Base-by-base conservation (phyloP, 2,329 filamentous ascomycete species). In the Phoma herbarum region DNA sequence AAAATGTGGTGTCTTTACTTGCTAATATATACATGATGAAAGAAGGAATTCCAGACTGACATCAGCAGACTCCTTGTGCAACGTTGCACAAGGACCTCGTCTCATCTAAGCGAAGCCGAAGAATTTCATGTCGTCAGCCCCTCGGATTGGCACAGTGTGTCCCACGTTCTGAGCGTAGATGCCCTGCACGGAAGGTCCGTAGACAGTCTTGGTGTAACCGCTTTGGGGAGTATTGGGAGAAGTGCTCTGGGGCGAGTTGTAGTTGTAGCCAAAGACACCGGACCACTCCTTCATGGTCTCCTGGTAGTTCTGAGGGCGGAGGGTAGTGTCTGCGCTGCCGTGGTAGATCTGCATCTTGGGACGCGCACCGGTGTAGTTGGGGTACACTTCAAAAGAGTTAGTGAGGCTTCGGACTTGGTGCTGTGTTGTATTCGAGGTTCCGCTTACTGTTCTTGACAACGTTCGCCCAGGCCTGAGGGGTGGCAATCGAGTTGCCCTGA, bases 341-440 rank as follows among this genome's bases (percentile, higher is more conserved):
- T 87, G 85, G 73, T 84, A 87, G 66, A 87, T 80, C 67, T 85
- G 83, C 81, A 88, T 84, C 62, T 78, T 81, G 3, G 85, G 84
- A 2, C 83, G 78, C 0, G 77, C 37, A 9, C 84, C 84, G 6
- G 68, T 74, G 70, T 84, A 86, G 25, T 77, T 79, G 0, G 82
- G 79, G 66, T 84, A 82, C 79, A 83, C n/a, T n/a, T n/a, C n/a
- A n/a, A n/a, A n/a, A n/a, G n/a, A n/a, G n/a, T n/a, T n/a, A n/a
- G n/a, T n/a, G n/a, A n/a, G n/a, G n/a, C n/a, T n/a, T n/a, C n/a
- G n/a, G n/a, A n/a, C n/a, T n/a, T n/a, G n/a, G n/a, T n/a, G n/a
- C n/a, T n/a, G n/a, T n/a, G n/a, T n/a, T n/a, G n/a, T n/a, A n/a
- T n/a, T n/a, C n/a, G n/a, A n/a, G n/a, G n/a, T n/a, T n/a, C n/a